phyloP scores from a whole-genome alignment of 805 yeast genomes.

The Ogataea siamensis region DNA sequence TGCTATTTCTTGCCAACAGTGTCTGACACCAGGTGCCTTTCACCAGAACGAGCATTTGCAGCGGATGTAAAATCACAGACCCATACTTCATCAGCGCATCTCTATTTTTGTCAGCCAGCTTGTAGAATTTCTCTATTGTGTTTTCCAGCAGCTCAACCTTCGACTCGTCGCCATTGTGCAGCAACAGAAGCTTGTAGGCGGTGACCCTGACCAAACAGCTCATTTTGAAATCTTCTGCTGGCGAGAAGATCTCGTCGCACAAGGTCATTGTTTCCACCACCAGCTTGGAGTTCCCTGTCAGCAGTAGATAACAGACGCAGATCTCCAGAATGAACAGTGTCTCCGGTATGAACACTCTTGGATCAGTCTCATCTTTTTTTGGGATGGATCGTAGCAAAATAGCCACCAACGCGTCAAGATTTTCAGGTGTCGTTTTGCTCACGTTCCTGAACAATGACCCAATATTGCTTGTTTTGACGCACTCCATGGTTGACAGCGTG shows the following conservation, averaged over 20 bases:
- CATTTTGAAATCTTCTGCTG: conserved; percentile 30
- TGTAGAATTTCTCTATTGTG: conserved; percentile 27
- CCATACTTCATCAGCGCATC: conserved; percentile 48
- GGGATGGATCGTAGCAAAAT: conserved; percentile 38
- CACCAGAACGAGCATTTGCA: conserved; percentile 47
- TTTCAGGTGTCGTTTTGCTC: conserved; percentile 35
- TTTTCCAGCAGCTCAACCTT: conserved; percentile 22
- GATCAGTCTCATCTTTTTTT: conserved; percentile 28
- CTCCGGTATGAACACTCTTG: conserved; percentile 29
- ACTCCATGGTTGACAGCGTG: conserved; percentile 78
- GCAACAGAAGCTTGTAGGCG: conserved; percentile 51
- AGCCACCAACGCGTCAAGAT: conserved; percentile 36
- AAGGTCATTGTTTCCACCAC: conserved; percentile 22
- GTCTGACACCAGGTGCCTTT: conserved; percentile 43
- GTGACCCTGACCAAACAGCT: conserved; percentile 40
- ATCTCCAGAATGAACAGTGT: conserved; percentile 33
- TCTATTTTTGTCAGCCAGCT: conserved; percentile 29
- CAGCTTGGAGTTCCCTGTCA: conserved; percentile 28
- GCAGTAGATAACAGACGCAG: conserved; percentile 32
- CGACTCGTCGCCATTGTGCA: conserved; percentile 35
- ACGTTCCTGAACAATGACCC: conserved; percentile 53
- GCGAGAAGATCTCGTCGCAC: conserved; percentile 23
- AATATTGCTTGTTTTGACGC: conserved; percentile 70
- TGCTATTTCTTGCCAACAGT: conserved; percentile 36
- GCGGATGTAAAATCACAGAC: conserved; percentile 42